A percentile compares a stretch with the other conserved stretches of the same genome.
Conservation (phyloP, 192 early-diverging fungal species). For the Linnemannia hyalina region DNA sequence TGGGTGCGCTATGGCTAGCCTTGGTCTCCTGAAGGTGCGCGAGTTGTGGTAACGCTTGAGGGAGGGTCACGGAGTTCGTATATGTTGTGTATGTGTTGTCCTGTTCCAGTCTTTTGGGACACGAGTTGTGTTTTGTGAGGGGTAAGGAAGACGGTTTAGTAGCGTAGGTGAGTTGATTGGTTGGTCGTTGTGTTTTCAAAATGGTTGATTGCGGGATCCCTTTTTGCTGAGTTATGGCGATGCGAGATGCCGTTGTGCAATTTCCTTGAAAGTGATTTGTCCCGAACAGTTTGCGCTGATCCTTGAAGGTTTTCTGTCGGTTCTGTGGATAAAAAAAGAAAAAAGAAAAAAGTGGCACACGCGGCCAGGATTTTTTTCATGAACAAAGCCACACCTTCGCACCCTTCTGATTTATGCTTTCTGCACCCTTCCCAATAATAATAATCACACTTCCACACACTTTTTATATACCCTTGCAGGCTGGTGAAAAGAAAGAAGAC, state of each 20-base stretch:
- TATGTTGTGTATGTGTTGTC: too few species aligned
- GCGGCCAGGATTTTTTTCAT: background rate
- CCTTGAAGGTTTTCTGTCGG: background rate
- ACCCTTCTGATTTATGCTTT: background rate
- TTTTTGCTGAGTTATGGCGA: background rate
- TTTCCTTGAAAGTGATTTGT: background rate
- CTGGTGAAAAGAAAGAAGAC: too few species aligned
- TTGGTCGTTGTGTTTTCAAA: background rate
- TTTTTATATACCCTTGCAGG: too few species aligned
- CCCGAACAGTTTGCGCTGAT: background rate
- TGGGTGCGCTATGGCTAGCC: background rate
- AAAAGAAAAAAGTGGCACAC: background rate
- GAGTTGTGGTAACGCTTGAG: background rate
- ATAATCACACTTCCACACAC: background rate
- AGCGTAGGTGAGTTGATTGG: too few species aligned
- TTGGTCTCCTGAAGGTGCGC: background rate
- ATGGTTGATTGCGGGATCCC: background rate
- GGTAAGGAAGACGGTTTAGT: too few species aligned
- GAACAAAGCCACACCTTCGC: background rate
- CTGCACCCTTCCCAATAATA: background rate
- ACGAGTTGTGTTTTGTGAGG: too few species aligned
- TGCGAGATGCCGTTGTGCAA: background rate
- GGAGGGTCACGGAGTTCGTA: too few species aligned
- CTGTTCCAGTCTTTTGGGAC: too few species aligned
- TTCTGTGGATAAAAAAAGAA: background rate